Base-by-base conservation (phyloP, 2,329 filamentous ascomycete genomes). In the Xylaria sp. region DNA sequence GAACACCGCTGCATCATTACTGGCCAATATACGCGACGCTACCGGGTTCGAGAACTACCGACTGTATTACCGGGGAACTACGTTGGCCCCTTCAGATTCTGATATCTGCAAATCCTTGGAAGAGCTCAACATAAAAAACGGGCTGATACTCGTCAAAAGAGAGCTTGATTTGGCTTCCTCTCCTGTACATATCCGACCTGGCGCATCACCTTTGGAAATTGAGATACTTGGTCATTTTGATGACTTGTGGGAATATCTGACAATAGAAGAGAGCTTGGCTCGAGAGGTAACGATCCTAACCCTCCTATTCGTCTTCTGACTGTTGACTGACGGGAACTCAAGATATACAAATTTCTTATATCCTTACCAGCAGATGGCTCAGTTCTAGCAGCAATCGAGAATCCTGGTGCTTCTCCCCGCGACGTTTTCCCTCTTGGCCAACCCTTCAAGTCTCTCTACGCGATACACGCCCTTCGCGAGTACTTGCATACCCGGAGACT, bases 151-250 rank as follows among this genome's bases (percentile, higher is more conserved):
- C 23, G 85, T 94, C 54, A 91, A 89, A 73, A 85, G 86, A 18
- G 87, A 89, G 52, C 84, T 86, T 23, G 84, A 86, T 15, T 76
- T 81, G 0, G 78, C 81, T 9, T 80, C 81, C 3, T 80, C 83
- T 66, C 77, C 84, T 32, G 74, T 83, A 70, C 76, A 84, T 37
- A 81, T 86, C 62, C 84, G 83, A 70, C 85, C 81, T 61, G 88
- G 82, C 59, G 87, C 83, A 56, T 90, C 83, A 71, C 86, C 82
- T 44, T 86, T 98, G 2, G 94, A 98, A 77, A 86, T 88, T 13
- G 92, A 95, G 74, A 90, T 98, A 25, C 83, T 96, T 73, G 87
- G 90, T 66, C 92, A 97, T 79, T 97, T 97, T 76, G 87, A 93
- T 63, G 90, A 95, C 70, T 82, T 99, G 28, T 97, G 96, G 86